Evolutionary conservation across 805 yeast species (phyloP), one percentile per base, ranked within the genome.

Genomic region (Nematodospora valgi): DNA sequence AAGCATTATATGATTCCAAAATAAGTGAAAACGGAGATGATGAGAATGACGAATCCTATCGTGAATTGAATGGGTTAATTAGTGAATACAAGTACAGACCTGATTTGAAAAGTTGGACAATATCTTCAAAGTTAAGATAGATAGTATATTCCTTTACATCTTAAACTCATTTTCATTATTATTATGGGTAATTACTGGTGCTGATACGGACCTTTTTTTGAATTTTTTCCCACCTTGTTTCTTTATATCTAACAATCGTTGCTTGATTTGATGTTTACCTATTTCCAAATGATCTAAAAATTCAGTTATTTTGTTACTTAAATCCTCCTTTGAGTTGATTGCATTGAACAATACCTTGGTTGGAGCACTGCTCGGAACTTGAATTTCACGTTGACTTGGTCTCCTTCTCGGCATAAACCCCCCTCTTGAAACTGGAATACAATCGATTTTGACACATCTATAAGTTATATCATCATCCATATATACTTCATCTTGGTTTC

Each of bases 11-110:
- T 18, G 30, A 34, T 4, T 19, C 9, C 12, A 30, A 34, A 28
- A 27, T 19, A 11, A 19, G 17, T 28, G n/a, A 30, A 11, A 20
- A 34, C 45, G 36, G 35, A 34, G 32, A 29, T 35, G 37, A 45
- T 30, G 49, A 45, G 5, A 59, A 48, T 13, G 53, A 48, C 16
- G 54, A 49, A 6, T 46, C 39, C 6, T 37, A 45, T 14, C 41
- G 56, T 27, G 54, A 59, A 25, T 39, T 57, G 17, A 62, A 64
- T 37, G 73, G 72, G 1, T 49, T 67, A 29, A 52, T 67, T n/a
- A 62, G 53, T 37, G 73, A 67, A 44, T 32, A 49, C 12, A 52
- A 47, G 19, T 55, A 50, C 37, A 49, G 73, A 35, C 62, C 60
- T 8, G 67, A 67, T 40, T 56, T 67, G 34, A 46, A 44, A 38